Conservation (phyloP, 805 yeast genomes). For the Cephaloascus fragrans region DNA sequence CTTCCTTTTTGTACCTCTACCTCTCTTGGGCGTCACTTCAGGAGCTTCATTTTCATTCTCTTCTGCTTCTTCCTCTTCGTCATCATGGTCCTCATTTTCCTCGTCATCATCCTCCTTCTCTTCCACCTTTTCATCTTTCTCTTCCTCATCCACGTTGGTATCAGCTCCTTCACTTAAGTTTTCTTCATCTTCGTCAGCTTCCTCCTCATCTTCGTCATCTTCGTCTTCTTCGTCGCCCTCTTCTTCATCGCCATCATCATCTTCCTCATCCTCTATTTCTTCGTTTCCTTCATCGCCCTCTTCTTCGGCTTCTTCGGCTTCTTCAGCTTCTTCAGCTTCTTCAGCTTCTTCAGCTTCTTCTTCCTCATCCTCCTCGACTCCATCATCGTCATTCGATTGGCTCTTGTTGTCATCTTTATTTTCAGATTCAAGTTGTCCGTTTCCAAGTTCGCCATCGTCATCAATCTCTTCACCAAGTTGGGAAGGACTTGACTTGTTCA, state of each 20-base stretch:
- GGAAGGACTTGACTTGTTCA: slow-evolving; percentile 2
- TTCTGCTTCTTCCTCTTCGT: slow-evolving; percentile 5
- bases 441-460: not conserved
- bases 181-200: slow-evolving; percentile 4
- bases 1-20: slow-evolving; percentile 1
- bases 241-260: slow-evolving; percentile 6
- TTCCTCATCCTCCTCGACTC: slow-evolving; percentile 5
- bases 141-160: not conserved
- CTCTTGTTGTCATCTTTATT: slow-evolving; percentile 3
- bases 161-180: not conserved
- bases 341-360: slow-evolving; percentile 4
- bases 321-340: slow-evolving; percentile 1
- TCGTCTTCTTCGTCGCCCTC: slow-evolving; percentile 7
- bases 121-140: not conserved
- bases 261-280: slow-evolving; percentile 6
- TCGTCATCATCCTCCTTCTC: slow-evolving; percentile 4
- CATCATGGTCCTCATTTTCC: slow-evolving; percentile 2
- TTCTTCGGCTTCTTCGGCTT: slow-evolving; percentile 1
- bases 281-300: slow-evolving; percentile 2
- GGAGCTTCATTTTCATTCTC: slow-evolving; percentile 2
- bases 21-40: slow-evolving; percentile 3
- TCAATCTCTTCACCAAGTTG: not conserved
- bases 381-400: slow-evolving; percentile 1
- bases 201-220: slow-evolving; percentile 7
- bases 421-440: slow-evolving; percentile 1